Evolutionary conservation across 345 rosid species (phyloP).

Genomic region (Acer campestre): DNA sequence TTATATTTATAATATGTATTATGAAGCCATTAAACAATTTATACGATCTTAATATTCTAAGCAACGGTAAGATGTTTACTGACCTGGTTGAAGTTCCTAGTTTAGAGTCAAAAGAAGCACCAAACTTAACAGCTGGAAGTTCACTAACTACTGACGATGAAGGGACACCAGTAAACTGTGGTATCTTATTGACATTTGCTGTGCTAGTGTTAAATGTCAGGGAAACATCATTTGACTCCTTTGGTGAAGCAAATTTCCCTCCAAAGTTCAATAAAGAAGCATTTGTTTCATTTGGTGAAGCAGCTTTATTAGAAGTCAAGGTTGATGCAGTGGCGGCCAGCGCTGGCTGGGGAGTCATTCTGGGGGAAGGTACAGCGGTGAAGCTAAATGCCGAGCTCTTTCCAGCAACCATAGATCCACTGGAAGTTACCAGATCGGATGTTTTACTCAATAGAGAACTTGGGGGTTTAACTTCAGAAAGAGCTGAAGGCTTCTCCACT

Average conservation of each 20-base stretch:
- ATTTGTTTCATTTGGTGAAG: slow-evolving; percentile 27
- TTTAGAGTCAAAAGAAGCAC: slow-evolving; percentile 25
- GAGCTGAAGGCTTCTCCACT: slow-evolving; percentile 33
- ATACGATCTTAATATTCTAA: not conserved
- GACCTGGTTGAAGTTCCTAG: slow-evolving; percentile 50
- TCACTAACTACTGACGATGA: slow-evolving; percentile 29
- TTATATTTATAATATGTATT: not conserved
- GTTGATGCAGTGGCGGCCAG: slow-evolving; percentile 31
- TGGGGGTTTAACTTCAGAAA: slow-evolving; percentile 37
- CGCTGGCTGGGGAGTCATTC: slow-evolving; percentile 38
- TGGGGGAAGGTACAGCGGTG: slow-evolving; percentile 30
- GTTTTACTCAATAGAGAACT: slow-evolving; percentile 36
- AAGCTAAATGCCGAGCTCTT: slow-evolving; percentile 32
- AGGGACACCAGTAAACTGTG: slow-evolving; percentile 16
- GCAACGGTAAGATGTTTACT: slow-evolving; percentile 7
- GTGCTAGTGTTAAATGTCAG: slow-evolving; percentile 23
- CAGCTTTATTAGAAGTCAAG: slow-evolving; percentile 28
- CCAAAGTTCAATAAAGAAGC: slow-evolving; percentile 29
- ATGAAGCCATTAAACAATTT: not conserved
- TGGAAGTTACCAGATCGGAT: slow-evolving; percentile 30
- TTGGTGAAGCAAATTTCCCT: slow-evolving; percentile 32
- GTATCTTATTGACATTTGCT: slow-evolving; percentile 28
- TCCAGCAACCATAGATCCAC: slow-evolving; percentile 39
- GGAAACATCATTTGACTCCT: slow-evolving; percentile 34
- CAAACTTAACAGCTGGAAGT: slow-evolving; percentile 25